Conservation (phyloP, 1,139 yeast species). For the Suhomyces chickasaworum region DNA sequence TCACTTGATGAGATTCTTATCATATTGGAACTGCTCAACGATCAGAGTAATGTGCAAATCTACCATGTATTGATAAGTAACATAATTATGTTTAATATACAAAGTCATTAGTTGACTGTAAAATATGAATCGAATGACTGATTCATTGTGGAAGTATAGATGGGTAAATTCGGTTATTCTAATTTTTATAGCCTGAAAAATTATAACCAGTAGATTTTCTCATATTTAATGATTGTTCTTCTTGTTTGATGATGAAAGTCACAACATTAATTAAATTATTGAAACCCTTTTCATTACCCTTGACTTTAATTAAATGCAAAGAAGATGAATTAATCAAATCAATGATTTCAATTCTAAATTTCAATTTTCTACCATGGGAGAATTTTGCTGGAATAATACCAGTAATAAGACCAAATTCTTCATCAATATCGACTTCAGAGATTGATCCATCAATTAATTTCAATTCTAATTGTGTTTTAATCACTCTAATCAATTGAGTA, state of each 20-base stretch:
- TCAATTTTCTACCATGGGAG: conserved; percentile 50
- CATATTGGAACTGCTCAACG: not conserved
- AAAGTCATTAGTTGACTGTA: not conserved
- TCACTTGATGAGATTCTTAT: too few relatives aligned
- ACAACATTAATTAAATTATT: conserved; percentile 55
- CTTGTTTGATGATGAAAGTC: conserved; percentile 38
- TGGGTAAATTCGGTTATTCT: conserved; percentile 4
- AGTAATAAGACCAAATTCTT: conserved; percentile 46
- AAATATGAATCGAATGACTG: not conserved
- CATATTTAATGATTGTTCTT: conserved; percentile 31
- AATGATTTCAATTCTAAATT: conserved; percentile 48
- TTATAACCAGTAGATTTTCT: conserved; percentile 23
- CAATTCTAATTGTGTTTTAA: conserved; percentile 46
- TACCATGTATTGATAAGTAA: conserved; percentile 1
- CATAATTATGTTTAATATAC: conserved; percentile 7
- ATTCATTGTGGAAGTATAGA: not conserved
- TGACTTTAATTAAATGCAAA: conserved; percentile 55
- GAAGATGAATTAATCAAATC: conserved; percentile 47
- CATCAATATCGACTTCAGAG: conserved; percentile 42
- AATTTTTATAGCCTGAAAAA: conserved; percentile 20
- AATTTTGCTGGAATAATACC: conserved; percentile 53
- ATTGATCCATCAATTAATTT: conserved; percentile 56
- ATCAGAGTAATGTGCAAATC: not conserved
- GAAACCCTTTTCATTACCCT: conserved; percentile 73
- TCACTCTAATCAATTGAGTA: conserved; percentile 34